A percentile compares a stretch with the other conserved stretches of the same genome.
Conservation (phyloP, 2,329 filamentous ascomycete species). For the Sarocladium strictum region DNA sequence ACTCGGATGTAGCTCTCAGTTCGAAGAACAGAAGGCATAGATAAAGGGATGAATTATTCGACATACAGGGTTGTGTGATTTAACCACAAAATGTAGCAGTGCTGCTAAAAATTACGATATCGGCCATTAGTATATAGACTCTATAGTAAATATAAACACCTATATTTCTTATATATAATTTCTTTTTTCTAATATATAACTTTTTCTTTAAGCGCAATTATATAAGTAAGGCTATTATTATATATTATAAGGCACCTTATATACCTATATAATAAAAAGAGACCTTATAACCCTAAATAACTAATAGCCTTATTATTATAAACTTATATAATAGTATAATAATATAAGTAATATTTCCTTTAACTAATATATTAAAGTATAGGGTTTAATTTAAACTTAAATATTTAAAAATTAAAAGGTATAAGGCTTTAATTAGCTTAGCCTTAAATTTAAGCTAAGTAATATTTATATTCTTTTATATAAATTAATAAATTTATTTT, state of each 20-base stretch:
- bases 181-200: too few relatives aligned
- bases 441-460: not conserved
- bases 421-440: not conserved
- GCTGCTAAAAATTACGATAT: not conserved
- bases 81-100: too few relatives aligned
- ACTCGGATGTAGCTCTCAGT: too few relatives aligned
- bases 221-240: not conserved
- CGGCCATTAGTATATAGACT: not conserved
- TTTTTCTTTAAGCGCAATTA: too few relatives aligned
- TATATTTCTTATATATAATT: not conserved
- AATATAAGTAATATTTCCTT: not conserved
- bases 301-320: not conserved
- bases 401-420: not conserved
- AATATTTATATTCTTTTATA: not conserved
- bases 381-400: not conserved
- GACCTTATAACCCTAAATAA: not conserved
- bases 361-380: not conserved
- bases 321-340: not conserved
- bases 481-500: not conserved
- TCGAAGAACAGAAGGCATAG: too few relatives aligned
- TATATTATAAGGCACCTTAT: not conserved
- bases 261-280: not conserved
- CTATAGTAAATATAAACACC: slow-evolving; percentile 2
- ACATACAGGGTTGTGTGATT: too few relatives aligned
- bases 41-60: too few relatives aligned